These are phyloP conservation scores for Paramyrothecium roridum DNA, from an alignment of 2,329 filamentous ascomycete species.

Conservation along the genomic window DNA sequence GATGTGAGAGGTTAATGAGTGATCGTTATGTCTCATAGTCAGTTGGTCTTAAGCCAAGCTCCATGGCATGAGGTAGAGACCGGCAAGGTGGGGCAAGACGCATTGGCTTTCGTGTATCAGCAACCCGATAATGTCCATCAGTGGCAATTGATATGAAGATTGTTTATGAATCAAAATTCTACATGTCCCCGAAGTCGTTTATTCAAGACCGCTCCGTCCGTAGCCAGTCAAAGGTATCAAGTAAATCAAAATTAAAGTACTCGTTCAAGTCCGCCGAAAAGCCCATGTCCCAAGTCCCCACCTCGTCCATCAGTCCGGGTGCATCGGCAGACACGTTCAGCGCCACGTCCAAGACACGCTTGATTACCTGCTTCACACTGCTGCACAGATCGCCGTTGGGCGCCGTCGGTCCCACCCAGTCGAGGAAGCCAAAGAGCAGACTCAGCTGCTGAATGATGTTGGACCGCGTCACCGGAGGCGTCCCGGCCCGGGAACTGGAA, in stretches of 20 bases:
- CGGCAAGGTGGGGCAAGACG: background rate
- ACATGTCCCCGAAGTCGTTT: too few relatives aligned
- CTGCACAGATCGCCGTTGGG: constrained; percentile 45
- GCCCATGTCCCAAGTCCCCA: constrained; percentile 28
- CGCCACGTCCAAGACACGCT: constrained; percentile 46
- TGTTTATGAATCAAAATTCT: too few relatives aligned
- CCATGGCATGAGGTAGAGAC: background rate
- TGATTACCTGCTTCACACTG: constrained; percentile 43
- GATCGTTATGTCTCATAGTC: background rate
- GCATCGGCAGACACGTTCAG: constrained; percentile 31
- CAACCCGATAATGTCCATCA: too few relatives aligned
- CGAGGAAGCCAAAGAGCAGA: constrained; percentile 47
- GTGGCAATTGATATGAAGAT: too few relatives aligned
- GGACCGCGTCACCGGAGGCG: constrained; percentile 36
- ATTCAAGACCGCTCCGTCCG: constrained; percentile 7
- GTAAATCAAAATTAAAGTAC: constrained; percentile 43
- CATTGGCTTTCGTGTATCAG: too few relatives aligned
- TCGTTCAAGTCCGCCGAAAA: constrained; percentile 3
- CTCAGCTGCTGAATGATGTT: constrained; percentile 50
- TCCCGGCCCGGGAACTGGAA: background rate
- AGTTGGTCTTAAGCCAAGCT: background rate
- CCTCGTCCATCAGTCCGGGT: constrained; percentile 22
- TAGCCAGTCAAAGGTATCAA: constrained; percentile 49
- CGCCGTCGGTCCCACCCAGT: constrained; percentile 45
- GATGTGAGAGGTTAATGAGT: too few relatives aligned